Conservation (phyloP, 2,329 filamentous ascomycete species). For the Penicillium hesseltinei region DNA sequence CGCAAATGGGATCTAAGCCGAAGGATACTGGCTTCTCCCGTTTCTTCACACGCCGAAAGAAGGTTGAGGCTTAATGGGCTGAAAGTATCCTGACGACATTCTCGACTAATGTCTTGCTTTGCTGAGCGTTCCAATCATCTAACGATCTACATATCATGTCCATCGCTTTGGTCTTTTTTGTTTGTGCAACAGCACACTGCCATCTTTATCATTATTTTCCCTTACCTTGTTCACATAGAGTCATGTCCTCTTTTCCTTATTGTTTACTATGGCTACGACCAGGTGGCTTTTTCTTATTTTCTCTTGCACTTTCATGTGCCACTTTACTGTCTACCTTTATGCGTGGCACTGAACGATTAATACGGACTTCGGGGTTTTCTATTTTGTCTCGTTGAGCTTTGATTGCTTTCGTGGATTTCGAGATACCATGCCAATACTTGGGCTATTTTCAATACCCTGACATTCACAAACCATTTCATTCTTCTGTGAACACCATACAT, state of each 20-base stretch:
- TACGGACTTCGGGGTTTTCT: slow-evolving; percentile 14
- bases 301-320: slow-evolving; percentile 7
- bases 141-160: slow-evolving; percentile 26
- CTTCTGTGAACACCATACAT: not conserved
- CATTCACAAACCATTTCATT: slow-evolving; percentile 13
- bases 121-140: slow-evolving; percentile 23
- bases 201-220: slow-evolving; percentile 8
- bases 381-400: slow-evolving; percentile 9
- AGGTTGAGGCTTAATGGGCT: slow-evolving; percentile 24
- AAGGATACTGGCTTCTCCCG: slow-evolving; percentile 34
- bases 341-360: slow-evolving; percentile 16
- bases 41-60: slow-evolving; percentile 37
- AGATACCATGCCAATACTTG: slow-evolving; percentile 26
- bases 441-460: slow-evolving; percentile 15
- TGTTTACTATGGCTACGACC: slow-evolving; percentile 15
- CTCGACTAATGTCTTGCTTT: slow-evolving; percentile 20
- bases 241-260: slow-evolving; percentile 3
- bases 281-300: slow-evolving; percentile 16
- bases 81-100: slow-evolving; percentile 1
- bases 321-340: slow-evolving; percentile 7
- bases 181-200: slow-evolving; percentile 6
- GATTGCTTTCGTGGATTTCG: slow-evolving; percentile 19
- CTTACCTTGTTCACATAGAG: slow-evolving; percentile 14
- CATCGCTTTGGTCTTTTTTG: slow-evolving; percentile 21
- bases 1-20: slow-evolving; percentile 16